Conservation (phyloP, 805 yeast species). For the Pichia gijzeniarum region DNA sequence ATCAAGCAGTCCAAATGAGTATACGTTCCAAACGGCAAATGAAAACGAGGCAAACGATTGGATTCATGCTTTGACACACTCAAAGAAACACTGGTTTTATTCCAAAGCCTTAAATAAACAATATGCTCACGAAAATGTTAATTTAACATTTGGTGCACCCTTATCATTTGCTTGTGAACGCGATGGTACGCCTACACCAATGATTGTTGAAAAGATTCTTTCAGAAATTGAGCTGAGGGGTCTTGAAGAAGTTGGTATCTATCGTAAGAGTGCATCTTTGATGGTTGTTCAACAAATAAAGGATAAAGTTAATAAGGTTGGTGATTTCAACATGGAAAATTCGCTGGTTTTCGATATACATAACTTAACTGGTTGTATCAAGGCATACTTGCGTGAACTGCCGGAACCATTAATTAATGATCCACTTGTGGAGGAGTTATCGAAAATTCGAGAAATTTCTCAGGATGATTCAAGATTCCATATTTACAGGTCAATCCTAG, state of each 20-base stretch:
- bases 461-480: constrained; percentile 22
- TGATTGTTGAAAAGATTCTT: constrained; percentile 57
- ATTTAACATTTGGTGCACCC: constrained; percentile 81
- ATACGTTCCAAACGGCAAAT: constrained; percentile 58
- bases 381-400: constrained; percentile 73
- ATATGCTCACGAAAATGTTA: constrained; percentile 11
- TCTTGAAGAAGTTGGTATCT: constrained; percentile 83
- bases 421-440: constrained; percentile 55
- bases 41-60: constrained; percentile 67
- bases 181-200: constrained; percentile 58
- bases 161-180: constrained; percentile 67
- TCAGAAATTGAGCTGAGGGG: constrained; percentile 82
- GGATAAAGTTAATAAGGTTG: constrained; percentile 39
- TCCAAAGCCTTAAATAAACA: constrained; percentile 32
- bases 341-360: constrained; percentile 59
- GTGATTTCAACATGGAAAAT: constrained; percentile 40
- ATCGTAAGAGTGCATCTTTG: constrained; percentile 58
- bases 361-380: constrained; percentile 83
- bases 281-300: constrained; percentile 40
- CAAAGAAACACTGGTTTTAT: constrained; percentile 50
- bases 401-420: constrained; percentile 79
- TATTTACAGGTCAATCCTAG: constrained; percentile 21
- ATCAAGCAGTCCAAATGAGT: constrained; percentile 31
- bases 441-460: constrained; percentile 26
- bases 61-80: constrained; percentile 47